Conservation (phyloP, 768 basidiomycete genomes). For the Daedaleopsis nitida region DNA sequence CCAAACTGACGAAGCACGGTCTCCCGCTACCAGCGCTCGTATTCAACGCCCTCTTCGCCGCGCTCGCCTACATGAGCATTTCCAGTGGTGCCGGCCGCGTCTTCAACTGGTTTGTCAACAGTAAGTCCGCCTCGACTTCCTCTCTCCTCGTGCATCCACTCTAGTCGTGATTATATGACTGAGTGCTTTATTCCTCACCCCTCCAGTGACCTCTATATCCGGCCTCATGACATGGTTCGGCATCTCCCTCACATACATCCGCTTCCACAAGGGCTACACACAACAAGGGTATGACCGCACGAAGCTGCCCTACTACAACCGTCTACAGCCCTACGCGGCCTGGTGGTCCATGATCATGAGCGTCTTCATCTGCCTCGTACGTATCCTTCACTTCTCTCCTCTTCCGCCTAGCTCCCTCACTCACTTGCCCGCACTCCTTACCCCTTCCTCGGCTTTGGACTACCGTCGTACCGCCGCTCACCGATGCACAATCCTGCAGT, state of each 20-base stretch:
- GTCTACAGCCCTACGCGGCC: slow-evolving; percentile 73
- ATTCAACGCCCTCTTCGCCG: slow-evolving; percentile 64
- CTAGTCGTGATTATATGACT: too few relatives aligned
- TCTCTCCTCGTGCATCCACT: too few relatives aligned
- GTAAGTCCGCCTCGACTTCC: slow-evolving; percentile 3
- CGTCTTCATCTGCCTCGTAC: slow-evolving; percentile 62
- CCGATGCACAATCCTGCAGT: slow-evolving; percentile 37
- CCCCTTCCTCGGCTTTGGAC: too few relatives aligned
- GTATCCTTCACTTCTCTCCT: slow-evolving; percentile 31
- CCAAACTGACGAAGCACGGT: slow-evolving; percentile 66
- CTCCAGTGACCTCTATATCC: slow-evolving; percentile 40
- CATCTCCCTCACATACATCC: slow-evolving; percentile 51
- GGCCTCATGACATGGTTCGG: slow-evolving; percentile 51
- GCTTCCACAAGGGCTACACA: slow-evolving; percentile 84
- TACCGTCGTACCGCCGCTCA: too few relatives aligned
- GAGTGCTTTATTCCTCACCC: not conserved
- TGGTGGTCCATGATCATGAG: slow-evolving; percentile 45
- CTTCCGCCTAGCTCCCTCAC: slow-evolving; percentile 1
- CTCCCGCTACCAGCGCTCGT: slow-evolving; percentile 75
- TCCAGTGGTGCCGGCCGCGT: slow-evolving; percentile 66
- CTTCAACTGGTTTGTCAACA: slow-evolving; percentile 80
- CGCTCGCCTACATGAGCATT: slow-evolving; percentile 84
- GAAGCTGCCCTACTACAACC: slow-evolving; percentile 69
- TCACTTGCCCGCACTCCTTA: too few relatives aligned
- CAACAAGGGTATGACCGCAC: slow-evolving; percentile 75